Evolutionary conservation across 768 basidiomycete species (phyloP).

Genomic region (Hygrophorus pudorinus): DNA sequence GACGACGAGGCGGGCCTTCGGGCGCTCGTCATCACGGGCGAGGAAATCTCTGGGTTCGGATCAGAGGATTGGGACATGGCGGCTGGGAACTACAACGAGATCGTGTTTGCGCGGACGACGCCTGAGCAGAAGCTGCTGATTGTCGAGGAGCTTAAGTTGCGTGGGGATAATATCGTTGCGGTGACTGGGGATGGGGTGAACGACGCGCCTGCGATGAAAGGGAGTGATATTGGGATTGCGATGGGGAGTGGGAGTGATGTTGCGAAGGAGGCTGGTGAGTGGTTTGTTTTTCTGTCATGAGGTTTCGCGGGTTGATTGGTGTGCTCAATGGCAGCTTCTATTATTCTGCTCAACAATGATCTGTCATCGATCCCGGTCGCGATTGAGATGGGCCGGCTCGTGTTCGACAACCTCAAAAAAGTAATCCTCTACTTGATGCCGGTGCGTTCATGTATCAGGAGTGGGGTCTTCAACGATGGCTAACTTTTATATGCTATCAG

Average conservation of each 20-base stretch:
- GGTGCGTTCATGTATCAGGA: slow-evolving; percentile 13
- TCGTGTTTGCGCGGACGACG: slow-evolving; percentile 64
- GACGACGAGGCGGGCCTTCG: slow-evolving; percentile 26
- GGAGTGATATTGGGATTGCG: slow-evolving; percentile 45
- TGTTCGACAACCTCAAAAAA: slow-evolving; percentile 53
- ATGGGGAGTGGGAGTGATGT: slow-evolving; percentile 41
- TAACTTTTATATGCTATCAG: slow-evolving; percentile 12
- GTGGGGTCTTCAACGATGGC: neutral
- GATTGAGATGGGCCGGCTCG: slow-evolving; percentile 48
- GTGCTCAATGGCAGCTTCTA: slow-evolving; percentile 20
- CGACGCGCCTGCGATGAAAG: slow-evolving; percentile 60
- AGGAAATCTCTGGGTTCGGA: neutral
- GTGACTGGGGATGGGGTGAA: slow-evolving; percentile 69
- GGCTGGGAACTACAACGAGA: slow-evolving; percentile 26
- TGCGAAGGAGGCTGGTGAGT: slow-evolving; percentile 44
- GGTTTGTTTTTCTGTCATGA: slow-evolving; percentile 12
- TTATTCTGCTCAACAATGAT: slow-evolving; percentile 49
- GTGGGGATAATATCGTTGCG: slow-evolving; percentile 34
- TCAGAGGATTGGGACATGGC: slow-evolving; percentile 13
- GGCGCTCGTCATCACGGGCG: slow-evolving; percentile 34
- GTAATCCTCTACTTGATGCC: slow-evolving; percentile 36
- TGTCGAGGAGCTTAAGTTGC: slow-evolving; percentile 46
- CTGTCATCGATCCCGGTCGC: slow-evolving; percentile 49
- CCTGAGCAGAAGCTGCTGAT: slow-evolving; percentile 69
- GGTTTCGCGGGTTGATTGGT: neutral